Conservation (phyloP, 2,329 filamentous ascomycete species). For the Fusarium chuoi region DNA sequence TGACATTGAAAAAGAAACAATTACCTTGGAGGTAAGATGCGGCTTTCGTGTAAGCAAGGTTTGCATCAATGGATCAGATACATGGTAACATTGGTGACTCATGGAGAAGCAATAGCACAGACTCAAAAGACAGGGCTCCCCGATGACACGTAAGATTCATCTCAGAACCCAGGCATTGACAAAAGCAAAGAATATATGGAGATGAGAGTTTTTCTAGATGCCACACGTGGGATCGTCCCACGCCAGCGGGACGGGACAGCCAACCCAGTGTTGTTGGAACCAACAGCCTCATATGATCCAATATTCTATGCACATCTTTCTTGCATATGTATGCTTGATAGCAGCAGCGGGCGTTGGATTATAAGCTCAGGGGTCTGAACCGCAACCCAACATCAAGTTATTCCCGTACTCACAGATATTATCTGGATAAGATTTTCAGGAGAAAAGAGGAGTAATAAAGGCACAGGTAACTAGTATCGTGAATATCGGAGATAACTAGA, state of each 20-base stretch:
- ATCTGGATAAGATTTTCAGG: slow-evolving; percentile 13
- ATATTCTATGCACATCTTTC: not conserved
- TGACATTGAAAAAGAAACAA: not conserved
- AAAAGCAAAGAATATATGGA: slow-evolving; percentile 18
- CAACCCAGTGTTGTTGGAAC: slow-evolving; percentile 8
- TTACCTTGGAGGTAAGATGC: slow-evolving; percentile 3
- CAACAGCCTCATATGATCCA: slow-evolving; percentile 11
- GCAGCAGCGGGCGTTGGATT: not conserved
- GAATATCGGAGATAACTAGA: not conserved
- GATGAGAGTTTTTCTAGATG: slow-evolving; percentile 17
- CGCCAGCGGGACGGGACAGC: slow-evolving; percentile 26
- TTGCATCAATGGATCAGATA: not conserved
- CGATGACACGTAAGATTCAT: slow-evolving; percentile 17
- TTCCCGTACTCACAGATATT: not conserved
- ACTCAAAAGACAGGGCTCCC: slow-evolving; percentile 2
- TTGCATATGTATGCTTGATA: not conserved
- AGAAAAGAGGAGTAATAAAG: not conserved
- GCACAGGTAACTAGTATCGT: not conserved
- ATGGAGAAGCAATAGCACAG: slow-evolving; percentile 6
- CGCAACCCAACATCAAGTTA: not conserved
- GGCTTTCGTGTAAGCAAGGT: slow-evolving; percentile 1
- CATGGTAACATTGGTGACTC: slow-evolving; percentile 1
- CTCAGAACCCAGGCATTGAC: not conserved
- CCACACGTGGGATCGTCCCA: slow-evolving; percentile 33
- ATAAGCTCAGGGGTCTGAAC: slow-evolving; percentile 15